Evolutionary conservation across 768 basidiomycete species (phyloP), one percentile per base, ranked within the genome.

Genomic region (Peribolospora kevripleyi): DNA sequence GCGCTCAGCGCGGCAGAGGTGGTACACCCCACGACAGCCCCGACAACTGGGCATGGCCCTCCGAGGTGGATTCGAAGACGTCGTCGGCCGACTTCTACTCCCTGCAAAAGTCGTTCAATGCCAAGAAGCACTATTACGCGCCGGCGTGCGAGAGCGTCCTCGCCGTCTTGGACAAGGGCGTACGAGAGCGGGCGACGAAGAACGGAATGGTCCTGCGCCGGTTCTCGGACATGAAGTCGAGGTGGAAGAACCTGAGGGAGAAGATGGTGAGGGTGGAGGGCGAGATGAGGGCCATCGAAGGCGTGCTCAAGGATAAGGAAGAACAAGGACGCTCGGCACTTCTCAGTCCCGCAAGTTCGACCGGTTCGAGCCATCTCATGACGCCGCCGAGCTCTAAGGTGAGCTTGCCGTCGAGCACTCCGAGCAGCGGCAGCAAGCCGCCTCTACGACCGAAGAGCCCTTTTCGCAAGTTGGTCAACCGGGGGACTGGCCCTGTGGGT

Each of bases 181-280:
- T 95, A 39, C 77, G 78, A 55, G 88, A 93, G 59, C 78, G 90
- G 54, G 81, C 87, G 5, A 95, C 90, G 25, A 90, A 87, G 75
- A 97, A 95, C 59, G 91, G 91, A 1, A 91, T 95, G 70, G 86
- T 86, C 42, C 69, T 97, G 51, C 75, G 90, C 57, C 73, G 86
- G 61, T 84, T 85, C 65, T 81, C 82, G 3, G 90, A 93, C 63
- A 85, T 85, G 58, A 81, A 80, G 14, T 78, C 82, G 60, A 75
- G 85, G 51, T 93, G 87, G 87, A 74, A 75, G 58, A 78, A 74
- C 60, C 70, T 93, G 42, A 75, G 75, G 58, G 83, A 86, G 54
- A 76, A 84, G 52, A 86, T 93, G 61, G 63, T 74, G 25, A 72
- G 82, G 55, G 84, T 84, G 8, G 85, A 90, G 61, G 68, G 71